Evolutionary conservation across 306 rosid species (phyloP).

Genomic region (Oxytropis ochrocephala): DNA sequence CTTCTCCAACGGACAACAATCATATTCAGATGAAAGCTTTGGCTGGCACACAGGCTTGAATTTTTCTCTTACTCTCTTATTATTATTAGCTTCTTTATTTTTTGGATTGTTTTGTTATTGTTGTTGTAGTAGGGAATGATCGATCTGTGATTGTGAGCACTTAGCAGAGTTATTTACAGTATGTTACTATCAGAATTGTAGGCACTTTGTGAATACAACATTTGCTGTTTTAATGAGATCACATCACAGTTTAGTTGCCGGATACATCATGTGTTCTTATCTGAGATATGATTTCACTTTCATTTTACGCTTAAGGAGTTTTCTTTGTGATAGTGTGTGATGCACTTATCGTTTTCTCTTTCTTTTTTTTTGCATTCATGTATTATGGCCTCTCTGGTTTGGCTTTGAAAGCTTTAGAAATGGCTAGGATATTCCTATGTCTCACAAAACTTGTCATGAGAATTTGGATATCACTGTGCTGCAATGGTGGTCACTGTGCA

Average conservation of each 20-base stretch:
- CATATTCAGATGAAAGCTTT: constrained; percentile 90
- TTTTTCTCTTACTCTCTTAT: background rate
- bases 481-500: constrained; percentile 52
- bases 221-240: constrained; percentile 1
- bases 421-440: background rate
- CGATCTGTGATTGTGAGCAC: background rate
- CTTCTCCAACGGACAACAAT: constrained; percentile 39
- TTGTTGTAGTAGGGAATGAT: background rate
- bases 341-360: background rate
- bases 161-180: constrained; percentile 5
- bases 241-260: background rate
- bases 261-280: background rate
- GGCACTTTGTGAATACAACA: constrained; percentile 20
- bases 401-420: background rate
- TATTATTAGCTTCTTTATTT: background rate
- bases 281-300: background rate
- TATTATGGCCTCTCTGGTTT: background rate
- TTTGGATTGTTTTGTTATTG: background rate
- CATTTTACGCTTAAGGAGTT: too few relatives aligned
- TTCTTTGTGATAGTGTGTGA: background rate
- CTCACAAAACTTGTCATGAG: background rate
- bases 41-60: constrained; percentile 87
- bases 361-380: background rate
- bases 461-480: background rate
- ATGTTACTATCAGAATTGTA: background rate